Conservation (phyloP, 129 eudicot species). For the Centrapalus pauciflorus region DNA sequence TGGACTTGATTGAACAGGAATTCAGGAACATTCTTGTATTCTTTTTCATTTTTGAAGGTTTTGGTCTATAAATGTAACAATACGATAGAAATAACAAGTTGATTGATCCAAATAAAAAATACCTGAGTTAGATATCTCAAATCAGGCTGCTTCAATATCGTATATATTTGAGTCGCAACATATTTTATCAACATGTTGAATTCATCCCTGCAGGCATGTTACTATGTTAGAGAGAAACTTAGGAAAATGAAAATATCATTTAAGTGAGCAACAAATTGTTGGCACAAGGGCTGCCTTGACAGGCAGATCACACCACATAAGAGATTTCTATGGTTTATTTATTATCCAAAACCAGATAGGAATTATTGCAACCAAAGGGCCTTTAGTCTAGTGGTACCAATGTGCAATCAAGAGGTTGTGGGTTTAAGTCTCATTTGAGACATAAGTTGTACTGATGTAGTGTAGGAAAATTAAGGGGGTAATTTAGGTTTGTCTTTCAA, state of each 20-base stretch:
- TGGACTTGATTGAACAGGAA: not conserved
- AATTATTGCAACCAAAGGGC: too few relatives aligned
- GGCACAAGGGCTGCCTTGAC: not conserved
- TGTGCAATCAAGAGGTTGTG: too few relatives aligned
- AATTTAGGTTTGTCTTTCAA: too few relatives aligned
- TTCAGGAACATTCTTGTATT: not conserved
- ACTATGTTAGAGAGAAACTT: constrained; percentile 13
- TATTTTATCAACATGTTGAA: constrained; percentile 60
- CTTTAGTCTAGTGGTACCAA: too few relatives aligned
- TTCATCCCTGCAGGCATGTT: constrained; percentile 44
- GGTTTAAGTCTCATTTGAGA: too few relatives aligned
- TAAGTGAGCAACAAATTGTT: too few relatives aligned
- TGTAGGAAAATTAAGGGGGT: too few relatives aligned
- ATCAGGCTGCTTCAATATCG: constrained; percentile 59
- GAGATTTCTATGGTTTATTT: not conserved
- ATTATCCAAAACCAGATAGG: not conserved
- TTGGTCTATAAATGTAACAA: not conserved
- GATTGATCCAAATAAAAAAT: not conserved
- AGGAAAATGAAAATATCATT: not conserved
- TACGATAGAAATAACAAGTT: too few relatives aligned
- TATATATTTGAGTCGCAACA: constrained; percentile 46
- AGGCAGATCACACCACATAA: not conserved
- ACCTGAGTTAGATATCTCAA: constrained; percentile 50
- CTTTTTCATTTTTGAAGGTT: not conserved
- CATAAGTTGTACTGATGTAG: too few relatives aligned